Base-by-base conservation (phyloP, 192 early-diverging fungal species). In the Entophlyctis luteolus region DNA sequence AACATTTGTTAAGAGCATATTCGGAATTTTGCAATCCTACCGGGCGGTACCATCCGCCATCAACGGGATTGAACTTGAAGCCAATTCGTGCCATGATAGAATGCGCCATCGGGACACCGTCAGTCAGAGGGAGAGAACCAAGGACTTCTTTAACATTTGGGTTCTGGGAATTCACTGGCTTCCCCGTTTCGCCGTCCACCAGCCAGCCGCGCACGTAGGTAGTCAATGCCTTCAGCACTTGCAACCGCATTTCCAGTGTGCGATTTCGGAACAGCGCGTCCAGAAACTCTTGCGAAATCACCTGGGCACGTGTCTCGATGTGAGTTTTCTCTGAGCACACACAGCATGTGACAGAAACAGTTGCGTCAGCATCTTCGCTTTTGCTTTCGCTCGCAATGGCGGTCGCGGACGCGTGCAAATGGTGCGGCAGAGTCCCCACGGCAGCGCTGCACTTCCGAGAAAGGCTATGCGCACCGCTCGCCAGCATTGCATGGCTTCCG, bases 161-260 rank as follows among this genome's bases (percentile, higher is more conserved):
- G 36, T 66, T 66, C 10, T 28, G 4, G 5, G 63, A 55, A 34
- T 66, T 66, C 8, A 66, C 31, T 22, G 63, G 52, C 25, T 34
- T 42, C 29, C 39, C 36, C 23, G 16, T 39, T 35, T 12, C 33
- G 5, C 8, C 50, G n/a, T n/a, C n/a, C 10, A 42, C 8, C 22
- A 66, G 37, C 27, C 23, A 66, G 2, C 63, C 49, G 4, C 33
- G 20, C 10, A 28, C 36, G 29, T 38, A 54, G 14, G n/a, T 22
- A 37, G 49, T 18, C 35, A 66, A 20, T 5, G 33, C 50, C 6
- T 52, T 10, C 18, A 66, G 35, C 4, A 66, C 28, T 12, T 20
- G 3, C 4, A 66, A 14, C 4, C 63, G 63, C 23, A 22, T 36
- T 2, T 55, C 25, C 2, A 55, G 5, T 12, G 32, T 8, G 36